Evolutionary conservation across 768 basidiomycete genomes (phyloP), one percentile per base, ranked within the genome.

Genomic region (Nidula microcarpa): DNA sequence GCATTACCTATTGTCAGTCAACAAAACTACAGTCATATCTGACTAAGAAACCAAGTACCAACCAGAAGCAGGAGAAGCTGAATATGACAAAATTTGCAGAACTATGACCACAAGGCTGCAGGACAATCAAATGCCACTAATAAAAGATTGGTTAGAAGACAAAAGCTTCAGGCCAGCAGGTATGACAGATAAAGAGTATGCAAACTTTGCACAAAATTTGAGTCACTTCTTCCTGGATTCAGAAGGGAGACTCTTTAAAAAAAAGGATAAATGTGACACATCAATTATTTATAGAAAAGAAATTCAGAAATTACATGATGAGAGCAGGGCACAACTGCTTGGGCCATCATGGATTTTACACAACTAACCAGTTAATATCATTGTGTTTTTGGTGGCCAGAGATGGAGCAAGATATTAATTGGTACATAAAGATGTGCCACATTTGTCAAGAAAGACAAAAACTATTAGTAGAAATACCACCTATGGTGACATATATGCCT

Each of bases 371-470:
- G 0, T 16, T 64, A 1, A 43, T 70, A 0, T 18, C 49, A 6
- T 47, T 60, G 41, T 13, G 61, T 1, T 68, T 70, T 48, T 70
- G 65, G 65, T 70, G 67, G 66, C 67, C 64, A 0, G 59, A 65
- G 5, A 43, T 66, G 33, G 57, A 61, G 9, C 30, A 34, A 1
- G 65, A 70, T 50, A 52, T 67, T 0, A 23, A 47, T 0, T 66
- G 65, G 66, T 67, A 57, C 52, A 47, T 67, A 0, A 56, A 57
- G 17, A 58, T 60, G 2, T 70, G 67, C 47, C 56, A 57, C 6
- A 13, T 56, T 0, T 68, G 68, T 52, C 66, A 68, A 51, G 33
- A 52, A 36, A 17, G 60, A 1, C 58, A 63, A 34, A 60, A 55
- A 30, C 43, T 32, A 36, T n/a, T 60, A 2, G 5, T 67, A 13